Base-by-base conservation (phyloP, 2,329 filamentous ascomycete species). In the Paecilomyces formosus region DNA sequence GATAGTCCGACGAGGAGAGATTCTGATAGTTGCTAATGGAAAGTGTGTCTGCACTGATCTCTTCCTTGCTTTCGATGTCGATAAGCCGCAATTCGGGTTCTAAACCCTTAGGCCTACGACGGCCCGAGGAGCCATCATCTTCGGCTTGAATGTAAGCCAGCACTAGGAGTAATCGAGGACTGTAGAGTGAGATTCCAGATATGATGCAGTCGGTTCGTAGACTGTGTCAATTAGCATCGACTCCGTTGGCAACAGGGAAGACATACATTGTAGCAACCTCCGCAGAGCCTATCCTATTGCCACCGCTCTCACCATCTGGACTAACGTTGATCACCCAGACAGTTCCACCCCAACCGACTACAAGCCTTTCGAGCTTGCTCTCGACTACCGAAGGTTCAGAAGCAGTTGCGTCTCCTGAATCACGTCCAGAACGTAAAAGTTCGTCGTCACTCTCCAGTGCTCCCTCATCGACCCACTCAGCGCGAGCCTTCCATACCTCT, bases 161-260 rank as follows among this genome's bases (percentile, higher is more conserved):
- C 68, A 97, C 88, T 67, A 96, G 84, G 74, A 99, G 82, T 65
- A 96, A 82, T 70, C 85, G 94, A 71, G 91, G 90, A 71, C 92
- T 96, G 85, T 97, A 97, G 76, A 99, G 82, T 64, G 93, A 95
- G 75, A 99, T 88, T 68, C 94, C 94, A 72, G 94, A 96, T 79
- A 99, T 91, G 73, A 96, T 92, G 80, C 94, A 97, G 78, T 99
- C 94, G 76, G 94, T 96, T 69, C 92, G 89, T 76, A 97, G 84
- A 76, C 88, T 92, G 64, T 18, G 26, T 26, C 55, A 12, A 56
- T 70, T 53, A 71, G 72, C 62, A 71, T 65, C 62, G 70, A 76
- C 65, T 76, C 72, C 52, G 7, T 11, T 8, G 11, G 12, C 21
- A 35, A 21, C 15, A 31, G 49, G 30, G 2, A 45, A 45, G 39